A percentile compares a stretch with the other conserved stretches of the same genome.
Evolutionary conservation across 257 asterid species (phyloP).

Genomic region (Galeopsis tetrahit): DNA sequence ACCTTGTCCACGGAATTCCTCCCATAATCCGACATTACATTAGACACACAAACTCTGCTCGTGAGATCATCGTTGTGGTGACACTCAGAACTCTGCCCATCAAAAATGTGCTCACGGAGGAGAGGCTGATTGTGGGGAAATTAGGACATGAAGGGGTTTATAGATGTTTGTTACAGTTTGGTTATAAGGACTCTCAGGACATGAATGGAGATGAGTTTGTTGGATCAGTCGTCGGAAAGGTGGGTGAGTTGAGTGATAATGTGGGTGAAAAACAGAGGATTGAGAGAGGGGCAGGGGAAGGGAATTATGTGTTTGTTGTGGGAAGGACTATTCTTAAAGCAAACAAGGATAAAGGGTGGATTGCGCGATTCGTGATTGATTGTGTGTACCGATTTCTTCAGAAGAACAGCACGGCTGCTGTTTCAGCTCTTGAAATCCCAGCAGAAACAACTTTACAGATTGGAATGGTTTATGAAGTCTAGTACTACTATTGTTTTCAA

Average conservation of each 20-base stretch:
- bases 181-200: constrained; percentile 56
- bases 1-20: constrained; percentile 65
- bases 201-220: constrained; percentile 51
- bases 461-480: constrained; percentile 66
- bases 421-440: constrained; percentile 51
- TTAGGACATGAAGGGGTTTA: constrained; percentile 58
- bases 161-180: constrained; percentile 62
- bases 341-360: constrained; percentile 39
- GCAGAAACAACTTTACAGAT: constrained; percentile 60
- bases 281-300: constrained; percentile 41
- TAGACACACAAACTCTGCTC: constrained; percentile 53
- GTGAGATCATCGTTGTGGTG: constrained; percentile 59
- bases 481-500: constrained; percentile 41
- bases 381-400: constrained; percentile 69
- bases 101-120: constrained; percentile 40
- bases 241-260: constrained; percentile 33
- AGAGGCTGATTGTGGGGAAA: constrained; percentile 53
- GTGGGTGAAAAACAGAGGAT: constrained; percentile 39
- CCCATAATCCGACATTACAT: constrained; percentile 70
- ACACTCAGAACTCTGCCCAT: constrained; percentile 58
- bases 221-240: constrained; percentile 33
- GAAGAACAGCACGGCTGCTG: constrained; percentile 57
- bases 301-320: constrained; percentile 36
- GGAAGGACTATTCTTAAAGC: constrained; percentile 63
- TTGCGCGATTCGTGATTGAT: constrained; percentile 49